Percentiles rank a stretch among this genome's conserved stretches.
Evolutionary conservation across 148 eudicot species (phyloP).

Genomic region (Nepenthes mirabilis): DNA sequence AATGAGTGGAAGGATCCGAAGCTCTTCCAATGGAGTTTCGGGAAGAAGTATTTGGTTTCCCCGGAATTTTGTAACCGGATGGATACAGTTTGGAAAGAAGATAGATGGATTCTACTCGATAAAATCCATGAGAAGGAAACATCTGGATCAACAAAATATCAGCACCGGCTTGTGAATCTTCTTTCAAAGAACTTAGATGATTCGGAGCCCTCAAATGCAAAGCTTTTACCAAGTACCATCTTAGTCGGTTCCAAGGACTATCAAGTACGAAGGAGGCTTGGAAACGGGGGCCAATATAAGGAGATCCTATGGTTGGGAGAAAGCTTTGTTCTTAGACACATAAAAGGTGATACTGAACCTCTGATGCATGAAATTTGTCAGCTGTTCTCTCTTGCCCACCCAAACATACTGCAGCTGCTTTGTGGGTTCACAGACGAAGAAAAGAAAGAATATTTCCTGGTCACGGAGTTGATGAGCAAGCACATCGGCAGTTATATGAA

Average conservation of each 20-base stretch:
- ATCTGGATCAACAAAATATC: conserved; percentile 22
- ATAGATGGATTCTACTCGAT: conserved; percentile 38
- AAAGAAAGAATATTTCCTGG: conserved; percentile 46
- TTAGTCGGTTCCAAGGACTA: conserved; percentile 57
- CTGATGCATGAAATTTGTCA: conserved; percentile 27
- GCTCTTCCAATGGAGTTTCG: conserved; percentile 52
- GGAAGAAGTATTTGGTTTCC: conserved; percentile 46
- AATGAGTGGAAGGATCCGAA: conserved; percentile 41
- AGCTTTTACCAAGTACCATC: conserved; percentile 33
- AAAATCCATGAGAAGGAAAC: conserved; percentile 32
- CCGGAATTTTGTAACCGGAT: conserved; percentile 30
- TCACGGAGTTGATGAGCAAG: conserved; percentile 67
- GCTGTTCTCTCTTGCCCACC: conserved; percentile 47
- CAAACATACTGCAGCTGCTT: conserved; percentile 43
- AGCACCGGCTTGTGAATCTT: conserved; percentile 30
- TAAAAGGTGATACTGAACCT: conserved; percentile 37
- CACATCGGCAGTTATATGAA: conserved; percentile 44
- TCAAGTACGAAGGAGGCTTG: conserved; percentile 52
- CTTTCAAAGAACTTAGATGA: conserved; percentile 34
- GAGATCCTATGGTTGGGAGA: conserved; percentile 79
- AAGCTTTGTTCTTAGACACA: conserved; percentile 51
- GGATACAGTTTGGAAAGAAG: conserved; percentile 50
- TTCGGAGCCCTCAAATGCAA: conserved; percentile 13
- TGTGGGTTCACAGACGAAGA: conserved; percentile 61
- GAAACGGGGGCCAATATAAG: conserved; percentile 48